Evolutionary conservation across 305 asterid genomes (phyloP).

Genomic region (Lippia alba): DNA sequence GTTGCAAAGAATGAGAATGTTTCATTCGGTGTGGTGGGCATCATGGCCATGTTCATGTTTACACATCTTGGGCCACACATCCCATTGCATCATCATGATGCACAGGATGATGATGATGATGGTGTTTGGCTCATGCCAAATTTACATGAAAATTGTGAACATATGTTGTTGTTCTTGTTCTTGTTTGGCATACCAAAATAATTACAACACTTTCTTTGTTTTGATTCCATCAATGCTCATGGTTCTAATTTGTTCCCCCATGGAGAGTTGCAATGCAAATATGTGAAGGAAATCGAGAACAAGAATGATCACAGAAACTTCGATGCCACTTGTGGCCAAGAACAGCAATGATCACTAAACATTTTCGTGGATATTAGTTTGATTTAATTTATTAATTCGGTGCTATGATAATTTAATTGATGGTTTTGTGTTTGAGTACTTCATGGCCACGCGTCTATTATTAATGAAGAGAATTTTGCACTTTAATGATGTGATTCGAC

Average conservation of each 20-base stretch:
- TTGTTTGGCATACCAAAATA: slow-evolving; percentile 27
- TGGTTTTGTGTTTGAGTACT: too few relatives aligned
- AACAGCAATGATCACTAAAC: too few relatives aligned
- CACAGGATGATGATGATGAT: slow-evolving; percentile 45
- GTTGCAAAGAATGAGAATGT: slow-evolving; percentile 26
- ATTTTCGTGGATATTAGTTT: too few relatives aligned
- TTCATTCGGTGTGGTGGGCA: slow-evolving; percentile 39
- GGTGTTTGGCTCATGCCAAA: slow-evolving; percentile 56
- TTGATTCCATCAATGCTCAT: slow-evolving; percentile 24
- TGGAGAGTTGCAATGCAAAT: not conserved
- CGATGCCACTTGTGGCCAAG: too few relatives aligned
- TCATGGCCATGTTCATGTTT: slow-evolving; percentile 44
- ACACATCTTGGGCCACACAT: slow-evolving; percentile 41
- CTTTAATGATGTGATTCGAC: too few relatives aligned
- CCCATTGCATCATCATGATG: slow-evolving; percentile 61
- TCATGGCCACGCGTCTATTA: too few relatives aligned
- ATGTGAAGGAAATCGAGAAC: not conserved
- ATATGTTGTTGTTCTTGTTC: not conserved
- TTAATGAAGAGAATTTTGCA: too few relatives aligned
- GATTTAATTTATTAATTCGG: too few relatives aligned
- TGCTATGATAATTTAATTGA: too few relatives aligned
- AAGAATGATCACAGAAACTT: not conserved
- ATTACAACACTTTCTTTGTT: not conserved
- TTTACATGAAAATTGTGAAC: slow-evolving; percentile 32
- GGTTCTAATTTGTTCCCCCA: not conserved